Base-by-base conservation (phyloP, 2,329 filamentous ascomycete species). In the Decorospora gaudefroyi region DNA sequence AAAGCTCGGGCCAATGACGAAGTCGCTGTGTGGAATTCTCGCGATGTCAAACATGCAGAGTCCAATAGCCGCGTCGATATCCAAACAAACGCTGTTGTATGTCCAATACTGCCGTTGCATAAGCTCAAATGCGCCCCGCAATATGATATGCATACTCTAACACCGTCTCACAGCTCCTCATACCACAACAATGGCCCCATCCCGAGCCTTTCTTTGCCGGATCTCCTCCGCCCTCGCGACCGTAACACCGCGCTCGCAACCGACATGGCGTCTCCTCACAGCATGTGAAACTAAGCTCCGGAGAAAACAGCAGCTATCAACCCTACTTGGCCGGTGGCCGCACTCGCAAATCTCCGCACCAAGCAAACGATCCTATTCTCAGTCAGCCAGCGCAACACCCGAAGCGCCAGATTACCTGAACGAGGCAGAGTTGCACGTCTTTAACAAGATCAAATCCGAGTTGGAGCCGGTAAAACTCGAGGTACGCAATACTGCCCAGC, bases 361-460 rank as follows among this genome's bases (percentile, higher is more conserved):
- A 13, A 29, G 37, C 33, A 45, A 18, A 9, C 41, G 60, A 45
- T 30, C 51, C 36, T 69, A 67, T 46, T 67, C 64, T 31, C 55
- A 61, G 41, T 42, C 51, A 29, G 49, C 56, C 22, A 47, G 43
- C 40, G 28, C 42, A 8, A 17, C 49, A 30, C 62, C 57, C 31
- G 62, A 75, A 55, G 63, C 76, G 15, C 76, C 76, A 18, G 74
- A 76, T 48, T 74, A 75, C 59, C 69, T 78, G 12, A 69, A 71
- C 33, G 73, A 75, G 42, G 64, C 62, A 44, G 76, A 78, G 54
- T 64, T 72, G 39, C 67, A 72, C 50, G 65, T 78, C 26, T 78
- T 78, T 65, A 67, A 74, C 32, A 74, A 74, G 47, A 64, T 78
- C 13, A 72, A 69, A 54, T 59, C 64, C 12, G 67, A 66, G 22